phyloP scores from a whole-genome alignment of 2,329 filamentous ascomycete genomes.

The Fusarium anguioides region DNA sequence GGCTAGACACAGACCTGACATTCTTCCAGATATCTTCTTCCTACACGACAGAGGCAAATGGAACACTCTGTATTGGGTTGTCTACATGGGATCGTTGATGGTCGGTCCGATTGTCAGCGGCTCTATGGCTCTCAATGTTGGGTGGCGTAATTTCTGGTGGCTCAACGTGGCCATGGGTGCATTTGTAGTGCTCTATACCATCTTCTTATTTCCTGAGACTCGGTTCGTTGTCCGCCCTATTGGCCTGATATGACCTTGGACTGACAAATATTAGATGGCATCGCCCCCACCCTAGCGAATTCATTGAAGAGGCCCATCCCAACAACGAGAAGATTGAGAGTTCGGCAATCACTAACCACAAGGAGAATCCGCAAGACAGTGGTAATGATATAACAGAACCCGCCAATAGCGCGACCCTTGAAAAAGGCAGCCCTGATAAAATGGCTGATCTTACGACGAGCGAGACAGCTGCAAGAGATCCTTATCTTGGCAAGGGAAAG shows the following conservation, averaged over 20 bases:
- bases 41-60: neutral
- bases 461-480: neutral
- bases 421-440: neutral
- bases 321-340: neutral
- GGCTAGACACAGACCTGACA: neutral
- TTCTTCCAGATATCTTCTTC: neutral
- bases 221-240: neutral
- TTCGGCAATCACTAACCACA: neutral
- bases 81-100: neutral
- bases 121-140: neutral
- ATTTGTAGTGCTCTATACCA: neutral
- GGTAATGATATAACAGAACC: neutral
- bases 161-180: neutral
- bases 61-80: neutral
- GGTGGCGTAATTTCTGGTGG: constrained; percentile 4
- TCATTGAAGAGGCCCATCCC: neutral
- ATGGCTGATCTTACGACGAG: neutral
- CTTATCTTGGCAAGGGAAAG: neutral
- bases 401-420: no score
- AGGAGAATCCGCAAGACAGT: neutral
- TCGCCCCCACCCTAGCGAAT: neutral
- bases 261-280: neutral
- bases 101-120: neutral
- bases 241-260: accelerated
- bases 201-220: neutral